Conservation (phyloP, 371 early-diverging fungal genomes). For the Parasitella parasitica region DNA sequence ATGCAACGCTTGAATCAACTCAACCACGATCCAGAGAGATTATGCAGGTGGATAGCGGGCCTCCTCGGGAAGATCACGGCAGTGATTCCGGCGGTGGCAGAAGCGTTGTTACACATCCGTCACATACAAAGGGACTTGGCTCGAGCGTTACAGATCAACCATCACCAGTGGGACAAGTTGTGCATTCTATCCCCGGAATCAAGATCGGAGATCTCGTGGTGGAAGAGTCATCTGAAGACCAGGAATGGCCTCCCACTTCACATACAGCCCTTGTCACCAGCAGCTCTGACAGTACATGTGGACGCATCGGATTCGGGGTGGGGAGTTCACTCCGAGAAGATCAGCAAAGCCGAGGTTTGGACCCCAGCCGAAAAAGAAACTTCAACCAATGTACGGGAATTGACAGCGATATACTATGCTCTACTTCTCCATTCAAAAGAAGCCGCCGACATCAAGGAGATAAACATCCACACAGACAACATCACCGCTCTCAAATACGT, state of each 20-base stretch:
- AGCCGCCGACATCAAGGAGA: too few relatives aligned
- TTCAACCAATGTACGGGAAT: constrained; percentile 27
- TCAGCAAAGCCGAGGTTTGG: constrained; percentile 20
- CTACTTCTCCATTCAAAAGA: constrained; percentile 12
- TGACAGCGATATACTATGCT: constrained; percentile 18
- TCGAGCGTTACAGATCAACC: neutral
- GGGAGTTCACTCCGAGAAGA: constrained; percentile 1
- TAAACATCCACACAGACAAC: too few relatives aligned
- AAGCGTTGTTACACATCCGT: constrained; percentile 1
- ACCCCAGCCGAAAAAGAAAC: neutral
- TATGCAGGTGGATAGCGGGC: constrained; percentile 6
- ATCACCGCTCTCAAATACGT: too few relatives aligned
- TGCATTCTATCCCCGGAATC: neutral
- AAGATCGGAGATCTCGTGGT: constrained; percentile 6
- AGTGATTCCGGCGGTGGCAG: constrained; percentile 6
- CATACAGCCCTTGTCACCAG: neutral
- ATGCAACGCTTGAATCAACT: neutral
- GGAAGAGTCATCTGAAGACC: neutral
- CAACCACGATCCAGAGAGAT: neutral
- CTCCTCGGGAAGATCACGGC: constrained; percentile 11
- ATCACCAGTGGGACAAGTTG: neutral
- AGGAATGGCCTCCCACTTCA: constrained; percentile 19
- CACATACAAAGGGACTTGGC: constrained; percentile 3
- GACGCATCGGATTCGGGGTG: constrained; percentile 16
- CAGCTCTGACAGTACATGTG: neutral